Evolutionary conservation across 805 yeast genomes (phyloP).

Genomic region (Hermanozyma aechmeae): DNA sequence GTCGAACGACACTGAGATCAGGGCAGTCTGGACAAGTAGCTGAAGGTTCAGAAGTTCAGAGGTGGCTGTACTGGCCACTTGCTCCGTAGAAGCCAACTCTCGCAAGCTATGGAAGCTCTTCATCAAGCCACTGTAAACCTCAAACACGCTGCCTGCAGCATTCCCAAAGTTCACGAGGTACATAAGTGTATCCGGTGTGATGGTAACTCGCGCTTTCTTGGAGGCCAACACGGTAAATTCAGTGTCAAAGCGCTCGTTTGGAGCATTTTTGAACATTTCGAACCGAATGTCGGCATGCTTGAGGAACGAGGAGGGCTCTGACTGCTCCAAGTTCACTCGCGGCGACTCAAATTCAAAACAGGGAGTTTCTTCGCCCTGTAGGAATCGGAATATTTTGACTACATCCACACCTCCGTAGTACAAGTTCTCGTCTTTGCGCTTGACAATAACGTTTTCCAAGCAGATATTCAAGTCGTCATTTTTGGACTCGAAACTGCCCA

Average conservation of each 20-base stretch:
- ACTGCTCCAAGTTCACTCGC: too few species aligned
- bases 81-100: too few species aligned
- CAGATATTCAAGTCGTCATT: constrained; percentile 16
- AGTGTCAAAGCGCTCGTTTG: constrained; percentile 3
- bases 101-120: constrained; percentile 2
- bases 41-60: too few species aligned
- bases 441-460: constrained; percentile 24
- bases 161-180: constrained; percentile 17
- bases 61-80: too few species aligned
- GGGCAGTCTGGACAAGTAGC: too few species aligned
- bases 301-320: too few species aligned
- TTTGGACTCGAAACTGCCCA: constrained; percentile 34
- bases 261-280: constrained; percentile 28
- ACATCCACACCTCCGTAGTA: constrained; percentile 40
- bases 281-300: constrained; percentile 47
- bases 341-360: constrained; percentile 24
- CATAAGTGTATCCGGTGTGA: constrained; percentile 15
- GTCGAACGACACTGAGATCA: too few species aligned
- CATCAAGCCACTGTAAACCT: constrained; percentile 9
- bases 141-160: constrained; percentile 14
- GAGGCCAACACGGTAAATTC: constrained; percentile 36
- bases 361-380: constrained; percentile 6
- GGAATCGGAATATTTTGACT: constrained; percentile 16
- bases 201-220: constrained; percentile 23
- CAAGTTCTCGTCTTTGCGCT: constrained; percentile 32